A percentile compares a stretch with the other conserved stretches of the same genome.
These are phyloP conservation scores for Glomus cerebriforme DNA, from an alignment of 192 early-diverging fungal species.

Conservation along the genomic window DNA sequence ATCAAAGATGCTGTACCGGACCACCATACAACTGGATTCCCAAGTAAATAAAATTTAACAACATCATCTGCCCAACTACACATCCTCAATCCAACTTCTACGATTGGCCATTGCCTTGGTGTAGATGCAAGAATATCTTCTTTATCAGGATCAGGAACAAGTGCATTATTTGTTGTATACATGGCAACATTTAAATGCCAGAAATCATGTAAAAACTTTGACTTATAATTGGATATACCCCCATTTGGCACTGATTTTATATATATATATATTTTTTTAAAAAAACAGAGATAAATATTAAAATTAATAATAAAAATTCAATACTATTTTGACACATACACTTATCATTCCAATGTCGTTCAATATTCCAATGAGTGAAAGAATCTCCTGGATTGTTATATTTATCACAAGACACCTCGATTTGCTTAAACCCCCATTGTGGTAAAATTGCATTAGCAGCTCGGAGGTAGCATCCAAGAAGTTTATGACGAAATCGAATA, in stretches of 20 bases:
- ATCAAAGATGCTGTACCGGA: constrained; percentile 55
- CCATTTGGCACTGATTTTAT: constrained; percentile 70
- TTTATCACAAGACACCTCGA: constrained; percentile 88
- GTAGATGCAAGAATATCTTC: constrained; percentile 79
- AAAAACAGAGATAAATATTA: not conserved
- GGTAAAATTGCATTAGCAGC: constrained; percentile 77
- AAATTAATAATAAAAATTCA: not conserved
- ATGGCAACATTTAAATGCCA: constrained; percentile 91
- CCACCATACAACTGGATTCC: constrained; percentile 95
- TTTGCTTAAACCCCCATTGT: constrained; percentile 96
- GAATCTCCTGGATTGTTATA: constrained; percentile 55
- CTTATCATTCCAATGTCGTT: constrained; percentile 77
- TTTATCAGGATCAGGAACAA: constrained; percentile 92
- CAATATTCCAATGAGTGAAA: constrained; percentile 91
- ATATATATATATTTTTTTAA: too few species aligned
- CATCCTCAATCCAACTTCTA: constrained; percentile 88
- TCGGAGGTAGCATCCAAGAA: constrained; percentile 75
- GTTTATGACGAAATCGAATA: constrained; percentile 76
- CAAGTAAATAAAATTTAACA: constrained; percentile 90
- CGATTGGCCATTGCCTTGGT: constrained; percentile 89
- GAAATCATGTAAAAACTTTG: constrained; percentile 83
- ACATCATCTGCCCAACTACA: constrained; percentile 87
- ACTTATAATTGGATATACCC: constrained; percentile 59
- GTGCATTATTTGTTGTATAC: constrained; percentile 97
- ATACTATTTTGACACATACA: constrained; percentile 44